Base-by-base conservation (phyloP, 352 stramenopile genomes). In the Pythium dissotocum region DNA sequence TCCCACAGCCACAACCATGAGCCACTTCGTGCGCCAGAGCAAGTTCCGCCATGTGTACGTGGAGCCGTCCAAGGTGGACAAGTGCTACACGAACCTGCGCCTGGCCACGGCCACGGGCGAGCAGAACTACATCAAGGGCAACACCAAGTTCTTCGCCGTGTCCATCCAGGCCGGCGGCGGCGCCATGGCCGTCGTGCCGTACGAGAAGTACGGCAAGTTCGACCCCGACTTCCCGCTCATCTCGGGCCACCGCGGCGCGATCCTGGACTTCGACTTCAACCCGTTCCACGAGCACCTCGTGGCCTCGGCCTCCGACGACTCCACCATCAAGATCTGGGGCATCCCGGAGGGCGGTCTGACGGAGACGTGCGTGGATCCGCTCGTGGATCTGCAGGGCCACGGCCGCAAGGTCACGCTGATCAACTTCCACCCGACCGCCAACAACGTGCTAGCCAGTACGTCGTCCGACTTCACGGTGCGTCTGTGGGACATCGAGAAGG, bases 71-170 rank as follows among this genome's bases (percentile, higher is more conserved):
- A 99, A 99, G 85, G 76, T 96, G 73, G 95, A 98, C 71, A 88
- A 83, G 46, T 91, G 81, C 75, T 97, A 96, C 80, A 94, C 87
- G 54, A 96, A 96, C 71, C 74, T 99, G 61, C 89, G 95, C 30
- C 82, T 99, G 49, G 91, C 96, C 26, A 99, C 97, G 40, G 93
- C 97, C 35, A 99, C 97, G 57, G 98, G 98, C 65, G 98, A 99
- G 76, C 97, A 99, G 77, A 98, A 98, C 72, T 99, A 99, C 85
- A 99, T 99, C 82, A 99, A 99, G 81, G 97, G 95, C 42, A 99
- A 99, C 74, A 97, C 97, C 63, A 99, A 99, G 87, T 99, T 99
- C 81, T 99, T 99, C 77, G 97, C 97, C 24, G 93, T 99, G 36
- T 91, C 97, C 46, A 96, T 97, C 71, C 83, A 94, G 71, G 86